phyloP scores from a whole-genome alignment of 2,329 filamentous ascomycete species.

The Fusarium sp. region DNA sequence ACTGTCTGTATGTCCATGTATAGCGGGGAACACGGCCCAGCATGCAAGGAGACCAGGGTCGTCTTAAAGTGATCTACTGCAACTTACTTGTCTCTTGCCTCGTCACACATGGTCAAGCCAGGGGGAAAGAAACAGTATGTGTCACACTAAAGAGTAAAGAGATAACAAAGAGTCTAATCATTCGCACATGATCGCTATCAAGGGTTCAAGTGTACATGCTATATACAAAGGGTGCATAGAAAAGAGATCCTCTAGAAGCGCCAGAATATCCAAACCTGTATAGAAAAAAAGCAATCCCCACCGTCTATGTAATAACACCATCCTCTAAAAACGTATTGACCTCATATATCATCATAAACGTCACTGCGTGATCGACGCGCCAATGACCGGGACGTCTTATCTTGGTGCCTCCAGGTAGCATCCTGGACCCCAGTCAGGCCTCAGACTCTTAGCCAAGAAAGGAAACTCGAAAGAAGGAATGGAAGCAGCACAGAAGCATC shows the following conservation, averaged over 20 bases:
- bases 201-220: constrained; percentile 10
- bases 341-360: constrained; percentile 41
- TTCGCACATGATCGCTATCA: constrained; percentile 11
- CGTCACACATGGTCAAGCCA: constrained; percentile 17
- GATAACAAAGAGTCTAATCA: constrained; percentile 11
- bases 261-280: constrained; percentile 3
- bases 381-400: constrained; percentile 38
- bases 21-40: constrained; percentile 24
- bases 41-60: constrained; percentile 5
- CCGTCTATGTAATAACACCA: constrained; percentile 34
- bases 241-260: constrained; percentile 18
- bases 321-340: constrained; percentile 32
- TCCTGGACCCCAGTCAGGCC: constrained; percentile 13
- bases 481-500: constrained; percentile 41
- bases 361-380: constrained; percentile 35
- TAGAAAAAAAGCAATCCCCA: constrained; percentile 25
- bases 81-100: constrained; percentile 24
- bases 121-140: constrained; percentile 9
- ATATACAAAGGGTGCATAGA: constrained; percentile 26
- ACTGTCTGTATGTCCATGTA: neutral
- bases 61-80: constrained; percentile 11
- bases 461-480: constrained; percentile 44
- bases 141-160: constrained; percentile 22
- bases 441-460: constrained; percentile 19
- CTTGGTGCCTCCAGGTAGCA: constrained; percentile 37